Evolutionary conservation across 768 basidiomycete genomes (phyloP).

Genomic region (Boletus barrowsii): DNA sequence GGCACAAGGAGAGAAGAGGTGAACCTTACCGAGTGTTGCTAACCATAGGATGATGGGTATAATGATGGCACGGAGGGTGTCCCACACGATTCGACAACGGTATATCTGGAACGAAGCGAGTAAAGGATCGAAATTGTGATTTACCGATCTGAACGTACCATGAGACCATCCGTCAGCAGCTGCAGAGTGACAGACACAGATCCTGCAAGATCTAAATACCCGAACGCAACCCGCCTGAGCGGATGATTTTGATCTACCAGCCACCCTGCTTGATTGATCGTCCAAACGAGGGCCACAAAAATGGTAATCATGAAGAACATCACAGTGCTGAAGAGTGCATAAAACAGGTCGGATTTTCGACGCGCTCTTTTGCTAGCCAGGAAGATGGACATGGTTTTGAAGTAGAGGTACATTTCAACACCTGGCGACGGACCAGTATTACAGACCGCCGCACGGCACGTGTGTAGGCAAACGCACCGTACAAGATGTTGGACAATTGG

Average conservation of each 20-base stretch:
- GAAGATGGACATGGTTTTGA: slow-evolving; percentile 13
- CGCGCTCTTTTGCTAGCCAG: background rate
- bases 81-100: slow-evolving; percentile 32
- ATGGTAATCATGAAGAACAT: background rate
- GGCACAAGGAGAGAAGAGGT: background rate
- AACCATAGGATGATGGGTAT: slow-evolving; percentile 13
- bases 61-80: slow-evolving; percentile 5
- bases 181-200: slow-evolving; percentile 17
- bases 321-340: slow-evolving; percentile 12
- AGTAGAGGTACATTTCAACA: slow-evolving; percentile 13
- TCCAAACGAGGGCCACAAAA: background rate
- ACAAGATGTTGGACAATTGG: background rate
- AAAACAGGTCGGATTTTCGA: slow-evolving; percentile 7
- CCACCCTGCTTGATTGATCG: slow-evolving; percentile 27
- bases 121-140: background rate
- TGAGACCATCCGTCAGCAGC: slow-evolving; percentile 29
- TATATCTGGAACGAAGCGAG: slow-evolving; percentile 10
- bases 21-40: slow-evolving; percentile 7
- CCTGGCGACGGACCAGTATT: background rate
- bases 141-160: slow-evolving; percentile 12
- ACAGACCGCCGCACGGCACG: background rate
- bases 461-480: background rate
- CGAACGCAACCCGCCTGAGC: too few relatives aligned
- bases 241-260: slow-evolving; percentile 27
- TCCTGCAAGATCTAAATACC: too few relatives aligned